Evolutionary conservation across 148 eudicot species (phyloP).

Genomic region (Diospyros lotus): DNA sequence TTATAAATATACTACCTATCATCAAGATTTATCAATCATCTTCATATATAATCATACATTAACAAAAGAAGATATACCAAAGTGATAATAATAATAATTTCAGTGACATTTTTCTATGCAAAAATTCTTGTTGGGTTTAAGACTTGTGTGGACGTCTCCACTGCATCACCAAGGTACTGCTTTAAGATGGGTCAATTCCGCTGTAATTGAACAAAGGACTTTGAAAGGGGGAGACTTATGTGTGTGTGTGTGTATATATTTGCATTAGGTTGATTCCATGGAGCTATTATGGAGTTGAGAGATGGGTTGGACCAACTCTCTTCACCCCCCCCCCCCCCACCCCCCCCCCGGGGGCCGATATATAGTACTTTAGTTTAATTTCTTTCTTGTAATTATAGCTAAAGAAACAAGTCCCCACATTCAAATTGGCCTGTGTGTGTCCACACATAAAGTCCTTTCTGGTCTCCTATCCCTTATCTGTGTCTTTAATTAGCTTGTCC

Average conservation of each 20-base stretch:
- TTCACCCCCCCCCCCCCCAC: background rate
- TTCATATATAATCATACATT: no score
- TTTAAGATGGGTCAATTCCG: background rate
- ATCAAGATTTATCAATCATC: no score
- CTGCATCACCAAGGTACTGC: slow-evolving; percentile 1
- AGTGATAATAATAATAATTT: no score
- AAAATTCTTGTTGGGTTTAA: background rate
- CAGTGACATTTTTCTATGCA: no score
- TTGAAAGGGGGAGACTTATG: background rate
- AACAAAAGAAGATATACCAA: no score
- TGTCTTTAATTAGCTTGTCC: background rate
- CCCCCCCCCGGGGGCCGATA: background rate
- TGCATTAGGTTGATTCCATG: slow-evolving; percentile 1
- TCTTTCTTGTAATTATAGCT: slow-evolving; percentile 1
- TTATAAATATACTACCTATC: no score
- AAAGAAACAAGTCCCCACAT: slow-evolving; percentile 4
- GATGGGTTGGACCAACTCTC: background rate
- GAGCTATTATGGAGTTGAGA: slow-evolving; percentile 17
- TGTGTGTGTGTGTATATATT: background rate
- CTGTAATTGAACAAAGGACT: background rate
- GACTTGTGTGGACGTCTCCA: background rate
- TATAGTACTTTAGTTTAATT: background rate
- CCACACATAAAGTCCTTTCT: slow-evolving; percentile 1
- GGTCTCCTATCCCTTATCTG: background rate
- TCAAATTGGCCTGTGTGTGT: background rate